These are phyloP conservation scores for Wallacemonas collosoma DNA, from an alignment of 208 protist species.

Conservation along the genomic window DNA sequence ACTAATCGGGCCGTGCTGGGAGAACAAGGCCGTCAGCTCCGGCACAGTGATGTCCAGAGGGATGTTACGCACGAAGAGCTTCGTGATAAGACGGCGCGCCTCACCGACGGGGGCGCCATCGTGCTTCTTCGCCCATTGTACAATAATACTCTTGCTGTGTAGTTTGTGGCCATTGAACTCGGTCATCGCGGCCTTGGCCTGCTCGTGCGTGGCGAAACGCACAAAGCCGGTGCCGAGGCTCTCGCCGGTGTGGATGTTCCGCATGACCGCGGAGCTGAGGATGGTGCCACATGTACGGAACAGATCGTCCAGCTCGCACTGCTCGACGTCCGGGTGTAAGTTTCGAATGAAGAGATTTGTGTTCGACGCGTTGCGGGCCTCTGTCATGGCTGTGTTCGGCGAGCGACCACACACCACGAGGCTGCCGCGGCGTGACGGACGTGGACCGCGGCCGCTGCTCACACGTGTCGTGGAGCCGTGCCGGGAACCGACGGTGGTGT, in stretches of 20 bases:
- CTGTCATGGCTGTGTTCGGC: background rate
- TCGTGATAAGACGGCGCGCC: conserved; percentile 38
- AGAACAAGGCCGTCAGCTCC: conserved; percentile 24
- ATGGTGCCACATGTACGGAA: conserved; percentile 58
- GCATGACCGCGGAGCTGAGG: conserved; percentile 58
- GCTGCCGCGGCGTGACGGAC: conserved; percentile 9
- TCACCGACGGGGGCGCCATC: conserved; percentile 41
- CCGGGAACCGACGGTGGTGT: background rate
- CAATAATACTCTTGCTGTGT: conserved; percentile 16
- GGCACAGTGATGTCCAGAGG: conserved; percentile 23
- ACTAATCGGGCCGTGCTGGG: conserved; percentile 22
- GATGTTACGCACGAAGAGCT: conserved; percentile 68
- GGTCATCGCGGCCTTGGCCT: conserved; percentile 37
- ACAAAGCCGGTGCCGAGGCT: conserved; percentile 74
- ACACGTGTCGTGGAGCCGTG: background rate
- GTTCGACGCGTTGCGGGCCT: conserved; percentile 26
- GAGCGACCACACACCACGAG: background rate
- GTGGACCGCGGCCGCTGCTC: background rate
- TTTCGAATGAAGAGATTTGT: conserved; percentile 70
- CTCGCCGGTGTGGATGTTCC: conserved; percentile 67
- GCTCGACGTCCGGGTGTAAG: conserved; percentile 31
- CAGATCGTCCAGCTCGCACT: conserved; percentile 37
- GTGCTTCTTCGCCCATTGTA: conserved; percentile 54
- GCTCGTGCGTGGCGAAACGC: conserved; percentile 43
- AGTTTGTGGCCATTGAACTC: conserved; percentile 23